Evolutionary conservation across 768 basidiomycete genomes (phyloP), one percentile per base, ranked within the genome.

Genomic region (Pulveroboletus sp.): DNA sequence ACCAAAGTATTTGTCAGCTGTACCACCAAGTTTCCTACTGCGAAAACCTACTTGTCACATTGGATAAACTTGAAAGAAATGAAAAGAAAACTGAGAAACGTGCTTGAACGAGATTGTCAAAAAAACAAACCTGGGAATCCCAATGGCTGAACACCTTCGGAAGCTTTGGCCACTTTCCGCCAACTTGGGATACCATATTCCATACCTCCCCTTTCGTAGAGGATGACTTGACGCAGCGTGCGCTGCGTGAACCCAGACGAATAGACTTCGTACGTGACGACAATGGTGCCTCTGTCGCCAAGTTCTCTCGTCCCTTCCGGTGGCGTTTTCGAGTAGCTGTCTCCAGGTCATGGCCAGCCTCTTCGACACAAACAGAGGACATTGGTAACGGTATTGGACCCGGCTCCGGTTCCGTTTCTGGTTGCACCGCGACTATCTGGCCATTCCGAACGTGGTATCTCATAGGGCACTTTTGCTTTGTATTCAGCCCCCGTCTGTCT

Each of bases 1-100:
- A 27, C 6, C 18, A 24, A 39, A 24, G 28, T 21, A 33, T 43
- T 8, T 31, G 36, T 52, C 18, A 55, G 37, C 31, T 10, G 7
- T 15, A 24, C 15, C 8, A 11, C 4, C 4, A 21, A 13, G 4
- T 7, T 28, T 18, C 17, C 9, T 8, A 17, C 15, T 5, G 21
- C 10, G n/a, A 0, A 21, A 59, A 58, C 70, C 38, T 42, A 70
- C 69, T 56, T 58, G 50, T 71, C 69, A 27, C 69, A 71, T 49
- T 69, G 62, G 24, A 70, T 65, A 39, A 70, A 68, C 69, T 71
- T 21, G 14, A 27, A 15, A 6, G 30, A 4, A 36, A 28, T 26
- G 21, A 28, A 30, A 32, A 32, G 18, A 6, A 8, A 4, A 8
- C 39, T 50, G 28, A 51, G 40, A 30, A 14, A 28, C n/a, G 13